Base-by-base conservation (phyloP, 2,329 filamentous ascomycete species). In the Drechslerella dactyloides region DNA sequence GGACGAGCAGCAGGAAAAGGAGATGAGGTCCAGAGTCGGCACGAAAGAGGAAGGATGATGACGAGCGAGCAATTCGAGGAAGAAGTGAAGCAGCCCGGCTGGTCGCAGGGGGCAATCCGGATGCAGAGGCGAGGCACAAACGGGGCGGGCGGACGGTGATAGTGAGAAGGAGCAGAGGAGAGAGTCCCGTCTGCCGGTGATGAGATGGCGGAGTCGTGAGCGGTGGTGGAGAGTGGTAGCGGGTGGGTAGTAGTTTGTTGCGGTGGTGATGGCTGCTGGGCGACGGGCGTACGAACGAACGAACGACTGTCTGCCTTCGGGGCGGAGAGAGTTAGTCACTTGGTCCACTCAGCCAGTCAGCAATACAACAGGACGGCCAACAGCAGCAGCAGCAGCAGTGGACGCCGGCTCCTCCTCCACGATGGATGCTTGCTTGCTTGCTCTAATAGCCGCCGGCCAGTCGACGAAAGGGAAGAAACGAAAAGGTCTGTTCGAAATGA, bases 21-120 rank as follows among this genome's bases (percentile, higher is more conserved):
- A 17, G 37, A 53, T 17, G 54, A 27, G 33, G 30, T 44, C n/a
- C 42, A 27, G 19, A 58, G 44, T 42, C n/a, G 55, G n/a, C 40
- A 44, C 53, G n/a, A 40, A 56, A 35, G n/a, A 37, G 55, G 55
- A 58, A 58, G 35, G 55, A 50, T 59, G 54, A 48, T 55, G 62
- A 53, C 19, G 35, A 19, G 15, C 35, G 37, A 24, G 54, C 53
- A 48, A 33, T 54, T 46, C 61, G 54, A 58, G 33, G 10, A 46
- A 55, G 53, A 33, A 33, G 27, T 4, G 27, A 33, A 33, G 27
- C 27, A 21, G 27, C 60, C n/a, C 52, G n/a, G 60, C 7, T 35
- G 24, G n/a, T 53, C 58, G 44, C 23, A 44, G 33, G 24, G 15
- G 51, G 33, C 15, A 17, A 33, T 30, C 15, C 42, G 33, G 27